A percentile compares a stretch with the other conserved stretches of the same genome.
phyloP scores from a whole-genome alignment of 345 rosid genomes.

The Lagerstroemia speciosa region DNA sequence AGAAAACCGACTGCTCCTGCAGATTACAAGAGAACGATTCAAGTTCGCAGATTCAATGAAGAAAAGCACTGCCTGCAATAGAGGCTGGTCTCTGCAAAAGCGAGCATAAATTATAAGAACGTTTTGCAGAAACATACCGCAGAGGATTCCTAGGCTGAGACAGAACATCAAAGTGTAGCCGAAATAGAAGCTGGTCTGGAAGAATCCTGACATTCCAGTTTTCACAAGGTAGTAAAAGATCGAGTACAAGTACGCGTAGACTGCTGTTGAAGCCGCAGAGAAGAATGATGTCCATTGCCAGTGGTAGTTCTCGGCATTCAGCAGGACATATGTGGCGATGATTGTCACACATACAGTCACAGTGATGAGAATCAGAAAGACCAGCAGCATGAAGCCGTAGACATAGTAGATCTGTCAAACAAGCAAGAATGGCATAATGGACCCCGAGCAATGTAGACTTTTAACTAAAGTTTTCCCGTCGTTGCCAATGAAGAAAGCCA shows the following conservation, averaged over 20 bases:
- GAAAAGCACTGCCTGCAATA: too few species aligned
- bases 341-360: conserved; percentile 90
- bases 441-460: background rate
- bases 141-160: conserved; percentile 85
- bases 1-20: too few species aligned
- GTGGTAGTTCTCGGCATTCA: conserved; percentile 92
- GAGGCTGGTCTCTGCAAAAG: conserved; percentile 56
- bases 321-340: conserved; percentile 82
- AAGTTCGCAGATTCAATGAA: too few species aligned
- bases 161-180: conserved; percentile 97
- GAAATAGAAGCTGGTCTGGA: conserved; percentile 95
- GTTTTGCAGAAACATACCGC: too few species aligned
- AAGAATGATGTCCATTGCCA: conserved; percentile 98
- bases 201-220: conserved; percentile 95
- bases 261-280: conserved; percentile 93
- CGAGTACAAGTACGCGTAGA: conserved; percentile 81
- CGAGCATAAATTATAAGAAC: too few species aligned
- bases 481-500: background rate
- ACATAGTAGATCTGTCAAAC: conserved; percentile 78
- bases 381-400: conserved; percentile 84
- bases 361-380: conserved; percentile 73
- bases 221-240: conserved; percentile 79
- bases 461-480: background rate
- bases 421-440: background rate
- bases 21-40: too few species aligned